Evolutionary conservation across 192 early-diverging fungal species (phyloP).

Genomic region (Linnemannia exigua): DNA sequence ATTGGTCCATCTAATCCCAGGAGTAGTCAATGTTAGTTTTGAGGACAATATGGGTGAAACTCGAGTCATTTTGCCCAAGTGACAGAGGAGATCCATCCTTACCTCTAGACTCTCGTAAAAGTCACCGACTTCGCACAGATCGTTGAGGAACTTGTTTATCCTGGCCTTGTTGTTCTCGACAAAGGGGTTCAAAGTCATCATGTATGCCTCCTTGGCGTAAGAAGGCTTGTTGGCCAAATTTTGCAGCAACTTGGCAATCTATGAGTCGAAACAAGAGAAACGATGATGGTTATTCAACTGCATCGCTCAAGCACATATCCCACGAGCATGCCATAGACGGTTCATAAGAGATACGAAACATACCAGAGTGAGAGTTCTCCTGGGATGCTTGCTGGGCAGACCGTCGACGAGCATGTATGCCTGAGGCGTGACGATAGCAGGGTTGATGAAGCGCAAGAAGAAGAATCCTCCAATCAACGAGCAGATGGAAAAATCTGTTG

Average conservation of each 20-base stretch:
- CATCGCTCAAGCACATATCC: not conserved
- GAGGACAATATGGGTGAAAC: too few relatives aligned
- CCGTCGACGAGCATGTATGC: conserved; percentile 94
- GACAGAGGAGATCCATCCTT: too few relatives aligned
- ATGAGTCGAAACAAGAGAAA: not conserved
- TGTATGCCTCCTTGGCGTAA: conserved; percentile 92
- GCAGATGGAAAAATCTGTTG: conserved; percentile 89
- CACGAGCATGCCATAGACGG: not conserved
- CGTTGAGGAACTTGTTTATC: conserved; percentile 90
- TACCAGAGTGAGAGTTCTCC: conserved; percentile 91
- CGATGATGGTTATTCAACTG: not conserved
- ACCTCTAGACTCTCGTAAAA: conserved; percentile 94
- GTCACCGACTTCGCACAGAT: conserved; percentile 94
- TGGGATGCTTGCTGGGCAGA: conserved; percentile 82
- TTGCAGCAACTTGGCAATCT: conserved; percentile 95
- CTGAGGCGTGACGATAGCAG: conserved; percentile 97
- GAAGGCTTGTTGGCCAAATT: conserved; percentile 96
- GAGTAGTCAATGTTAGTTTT: too few relatives aligned
- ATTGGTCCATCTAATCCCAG: conserved; percentile 92
- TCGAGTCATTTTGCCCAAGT: too few relatives aligned
- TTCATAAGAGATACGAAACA: conserved; percentile 7
- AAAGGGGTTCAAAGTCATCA: conserved; percentile 92
- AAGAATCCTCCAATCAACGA: conserved; percentile 98
- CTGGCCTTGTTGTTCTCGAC: conserved; percentile 88
- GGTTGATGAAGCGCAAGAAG: conserved; percentile 96